These are phyloP conservation scores for Mangifera indica DNA, from an alignment of 345 rosid species.

Conservation along the genomic window DNA sequence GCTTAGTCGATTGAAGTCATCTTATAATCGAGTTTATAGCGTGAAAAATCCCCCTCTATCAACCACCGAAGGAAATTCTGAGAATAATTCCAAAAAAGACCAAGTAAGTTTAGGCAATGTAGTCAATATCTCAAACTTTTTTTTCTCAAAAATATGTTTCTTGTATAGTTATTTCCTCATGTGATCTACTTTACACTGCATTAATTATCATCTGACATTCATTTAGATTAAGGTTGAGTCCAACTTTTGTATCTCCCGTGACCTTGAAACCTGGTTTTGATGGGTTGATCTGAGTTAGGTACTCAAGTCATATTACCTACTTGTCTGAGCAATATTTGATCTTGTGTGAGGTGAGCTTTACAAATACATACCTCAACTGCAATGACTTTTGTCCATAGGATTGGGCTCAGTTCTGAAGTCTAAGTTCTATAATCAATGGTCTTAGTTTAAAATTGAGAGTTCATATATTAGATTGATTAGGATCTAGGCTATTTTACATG, in stretches of 20 bases:
- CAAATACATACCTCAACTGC: neutral
- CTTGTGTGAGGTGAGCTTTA: neutral
- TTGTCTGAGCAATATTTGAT: neutral
- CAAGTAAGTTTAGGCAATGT: conserved; percentile 38
- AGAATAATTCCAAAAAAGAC: conserved; percentile 33
- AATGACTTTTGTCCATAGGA: neutral
- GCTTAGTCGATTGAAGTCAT: conserved; percentile 54
- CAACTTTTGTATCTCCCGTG: neutral
- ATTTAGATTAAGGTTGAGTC: neutral
- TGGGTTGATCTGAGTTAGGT: neutral
- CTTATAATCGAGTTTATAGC: conserved; percentile 47
- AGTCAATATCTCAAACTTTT: conserved; percentile 2
- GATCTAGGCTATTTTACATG: conserved; percentile 1
- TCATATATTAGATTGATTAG: neutral
- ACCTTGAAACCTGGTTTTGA: neutral
- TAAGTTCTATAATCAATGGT: neutral
- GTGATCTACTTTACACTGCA: neutral
- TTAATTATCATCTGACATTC: neutral
- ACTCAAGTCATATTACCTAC: neutral
- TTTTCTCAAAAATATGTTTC: neutral
- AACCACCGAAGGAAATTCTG: conserved; percentile 27
- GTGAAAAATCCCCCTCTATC: conserved; percentile 22
- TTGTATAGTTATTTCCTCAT: neutral
- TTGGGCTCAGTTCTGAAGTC: neutral
- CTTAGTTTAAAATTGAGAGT: conserved; percentile 8